phyloP scores from a whole-genome alignment of 2,329 filamentous ascomycete genomes.

The Penicillium sp. region DNA sequence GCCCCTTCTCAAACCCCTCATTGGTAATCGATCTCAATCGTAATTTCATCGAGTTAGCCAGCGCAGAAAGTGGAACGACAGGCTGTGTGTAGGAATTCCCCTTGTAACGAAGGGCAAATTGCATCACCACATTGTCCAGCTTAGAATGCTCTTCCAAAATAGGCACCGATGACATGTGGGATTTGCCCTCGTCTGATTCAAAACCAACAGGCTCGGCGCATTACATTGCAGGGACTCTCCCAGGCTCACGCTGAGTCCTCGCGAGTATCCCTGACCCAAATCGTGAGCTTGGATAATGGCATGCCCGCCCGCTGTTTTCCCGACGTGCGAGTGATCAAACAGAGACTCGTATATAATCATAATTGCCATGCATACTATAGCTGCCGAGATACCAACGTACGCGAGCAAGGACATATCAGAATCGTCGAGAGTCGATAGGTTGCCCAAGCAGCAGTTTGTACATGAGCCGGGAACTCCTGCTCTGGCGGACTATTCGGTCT shows the following conservation, averaged over 20 bases:
- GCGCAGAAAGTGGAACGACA: neutral
- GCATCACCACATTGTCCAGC: constrained; percentile 12
- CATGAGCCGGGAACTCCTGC: no score
- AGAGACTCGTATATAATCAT: constrained; percentile 9
- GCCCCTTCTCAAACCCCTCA: neutral
- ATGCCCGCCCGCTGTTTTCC: neutral
- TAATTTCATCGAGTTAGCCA: constrained; percentile 3
- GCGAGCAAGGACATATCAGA: no score
- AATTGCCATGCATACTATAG: constrained; percentile 12
- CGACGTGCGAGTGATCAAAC: neutral
- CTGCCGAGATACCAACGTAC: constrained; percentile 6
- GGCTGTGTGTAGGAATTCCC: neutral
- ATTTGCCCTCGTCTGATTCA: neutral
- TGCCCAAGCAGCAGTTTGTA: no score
- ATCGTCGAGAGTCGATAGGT: no score
- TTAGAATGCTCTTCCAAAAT: constrained; percentile 12
- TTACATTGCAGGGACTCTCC: neutral
- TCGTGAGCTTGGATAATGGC: neutral
- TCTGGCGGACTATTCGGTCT: no score
- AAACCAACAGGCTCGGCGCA: neutral
- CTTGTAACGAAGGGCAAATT: constrained; percentile 10
- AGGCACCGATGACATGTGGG: neutral
- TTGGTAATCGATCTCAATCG: constrained; percentile 3
- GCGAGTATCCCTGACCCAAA: neutral
- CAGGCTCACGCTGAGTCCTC: neutral